phyloP scores from a whole-genome alignment of 257 asterid genomes.

The Solanum medicagineum region DNA sequence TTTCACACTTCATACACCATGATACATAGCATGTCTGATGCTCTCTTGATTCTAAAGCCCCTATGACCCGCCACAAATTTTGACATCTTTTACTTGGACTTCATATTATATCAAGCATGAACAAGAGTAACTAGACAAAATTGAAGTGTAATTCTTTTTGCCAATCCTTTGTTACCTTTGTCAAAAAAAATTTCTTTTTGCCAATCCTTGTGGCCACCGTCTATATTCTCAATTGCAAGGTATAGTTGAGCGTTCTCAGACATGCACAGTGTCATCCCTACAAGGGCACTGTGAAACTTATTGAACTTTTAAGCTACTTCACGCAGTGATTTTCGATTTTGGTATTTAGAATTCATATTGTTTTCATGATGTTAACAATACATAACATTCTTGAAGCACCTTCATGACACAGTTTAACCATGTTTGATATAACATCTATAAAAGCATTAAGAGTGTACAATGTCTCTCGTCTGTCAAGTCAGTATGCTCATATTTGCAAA shows the following conservation, averaged over 20 bases:
- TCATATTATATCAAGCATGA: background rate
- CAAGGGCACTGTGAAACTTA: background rate
- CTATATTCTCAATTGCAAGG: too few species aligned
- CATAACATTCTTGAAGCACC: background rate
- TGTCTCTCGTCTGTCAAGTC: background rate
- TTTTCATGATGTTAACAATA: background rate
- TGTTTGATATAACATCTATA: background rate
- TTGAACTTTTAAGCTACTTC: background rate
- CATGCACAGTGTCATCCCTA: too few species aligned
- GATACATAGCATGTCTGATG: background rate
- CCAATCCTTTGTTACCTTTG: too few species aligned
- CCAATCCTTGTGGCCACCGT: too few species aligned
- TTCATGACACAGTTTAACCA: background rate
- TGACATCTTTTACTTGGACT: background rate
- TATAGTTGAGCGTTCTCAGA: too few species aligned
- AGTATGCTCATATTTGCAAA: background rate
- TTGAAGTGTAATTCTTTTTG: too few species aligned
- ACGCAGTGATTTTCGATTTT: background rate
- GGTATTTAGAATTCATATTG: background rate
- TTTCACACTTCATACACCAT: background rate
- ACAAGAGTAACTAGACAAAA: too few species aligned
- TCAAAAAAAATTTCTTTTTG: too few species aligned
- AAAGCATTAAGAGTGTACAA: background rate
- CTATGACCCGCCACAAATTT: background rate
- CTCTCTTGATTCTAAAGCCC: background rate